Base-by-base conservation (phyloP, 2,329 filamentous ascomycete genomes). In the Fusarium sp. region DNA sequence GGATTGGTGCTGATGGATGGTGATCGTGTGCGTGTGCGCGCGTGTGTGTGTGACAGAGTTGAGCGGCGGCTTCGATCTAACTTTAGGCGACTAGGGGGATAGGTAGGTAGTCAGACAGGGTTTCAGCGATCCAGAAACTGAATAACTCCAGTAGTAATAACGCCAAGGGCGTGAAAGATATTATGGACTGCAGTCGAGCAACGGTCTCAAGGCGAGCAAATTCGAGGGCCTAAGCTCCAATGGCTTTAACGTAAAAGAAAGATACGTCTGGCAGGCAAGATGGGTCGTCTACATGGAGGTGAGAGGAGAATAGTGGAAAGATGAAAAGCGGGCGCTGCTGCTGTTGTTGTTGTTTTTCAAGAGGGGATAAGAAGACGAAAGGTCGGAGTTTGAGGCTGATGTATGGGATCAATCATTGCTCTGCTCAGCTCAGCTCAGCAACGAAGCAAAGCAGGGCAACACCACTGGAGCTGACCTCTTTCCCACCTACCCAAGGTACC, bases 1-100 rank as follows among this genome's bases (percentile, higher is more conserved):
- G 50, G 41, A 56, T 53, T 59, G 59, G 54, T 38, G 45, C 47
- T 49, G 53, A 45, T 29, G 46, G 49, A 46, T 46, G 53, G 46
- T 65, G 62, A 66, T 65, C 63, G 63, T 65, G 61, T 65, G 57
- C 49, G 32, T 19, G 32, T 43, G 63, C 66, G 61, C 63, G 57
- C 49, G 32, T 19, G 32, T 43, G 53, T 53, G 55, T 60, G 55
- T 52, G 44, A 65, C 57, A 65, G 42, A 51, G 27, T 62, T 52
- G 47, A 64, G 29, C 52, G 53, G 44, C 50, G 53, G 44, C 50
- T 65, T 65, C 39, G 62, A 65, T 66, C 62, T 63, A 59, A 48
- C 56, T 59, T 48, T 60, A 47, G 43, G 44, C 36, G 57, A 66
- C 57, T 51, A 48, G 42, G 54, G 55, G 62, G 48, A 29, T 53